Evolutionary conservation across 495 filamentous ascomycete species (phyloP), one percentile per base, ranked within the genome.

Genomic region (Immersiella caudata): DNA sequence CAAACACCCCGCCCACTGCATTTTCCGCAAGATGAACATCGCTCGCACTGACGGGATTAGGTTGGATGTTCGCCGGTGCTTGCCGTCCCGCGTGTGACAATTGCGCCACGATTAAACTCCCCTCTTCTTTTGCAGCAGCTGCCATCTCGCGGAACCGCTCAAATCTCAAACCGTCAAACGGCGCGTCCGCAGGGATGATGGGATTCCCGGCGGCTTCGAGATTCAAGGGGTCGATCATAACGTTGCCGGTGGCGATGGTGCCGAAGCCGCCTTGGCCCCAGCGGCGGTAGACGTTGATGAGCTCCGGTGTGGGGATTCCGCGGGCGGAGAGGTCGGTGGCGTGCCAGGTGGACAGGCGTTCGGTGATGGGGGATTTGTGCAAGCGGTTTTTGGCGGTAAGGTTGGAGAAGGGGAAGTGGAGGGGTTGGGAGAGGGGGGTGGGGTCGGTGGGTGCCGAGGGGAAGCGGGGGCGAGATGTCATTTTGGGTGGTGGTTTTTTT

Each of bases 351-450:
- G 87, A 81, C 26, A 88, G 71, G 6, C 79, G 77, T 68, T 91
- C 88, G 5, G 86, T 86, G 84, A 88, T 89, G 36, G 88, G 86
- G 27, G 80, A 85, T 75, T 91, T 90, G 69, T 90, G 72, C 69
- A 88, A 85, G 35, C 88, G 80, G 74, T 90, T 91, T 27, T 77
- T 74, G 1, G 85, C 85, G 12, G 81, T 81, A 59, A 78, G 80
- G 60, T 81, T 80, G 57, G 84, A 84, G 80, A 89, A 90, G 46
- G 79, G 70, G 68, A 89, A 88, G 20, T 81, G 66, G 12, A 91
- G 79, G 3, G 87, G 85, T 64, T 85, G 68, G 20, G 79, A 86
- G 27, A 91, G 78, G 12, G 82, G 81, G 11, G 78, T 72, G 2
- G 82, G 71, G 71, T 85, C 81, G 29, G 29, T 33, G 29, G 29